Evolutionary conservation across 768 basidiomycete species (phyloP), one percentile per base, ranked within the genome.

Genomic region (Tricholomella constricta): DNA sequence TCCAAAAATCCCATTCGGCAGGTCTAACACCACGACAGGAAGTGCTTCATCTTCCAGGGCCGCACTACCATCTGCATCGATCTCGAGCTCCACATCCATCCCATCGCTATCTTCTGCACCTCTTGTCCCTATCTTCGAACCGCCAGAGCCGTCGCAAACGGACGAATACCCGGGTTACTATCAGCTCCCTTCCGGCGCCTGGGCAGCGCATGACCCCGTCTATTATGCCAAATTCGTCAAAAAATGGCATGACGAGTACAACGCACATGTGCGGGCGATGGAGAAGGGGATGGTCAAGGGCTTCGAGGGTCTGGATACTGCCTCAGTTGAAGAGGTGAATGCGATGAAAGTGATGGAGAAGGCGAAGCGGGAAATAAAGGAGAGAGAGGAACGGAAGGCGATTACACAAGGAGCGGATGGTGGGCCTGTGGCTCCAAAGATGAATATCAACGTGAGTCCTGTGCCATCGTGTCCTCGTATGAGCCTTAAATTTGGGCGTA

Each of bases 81-180:
- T 35, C 29, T 40, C 60, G 14, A 40, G 22, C 23, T 14, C 56
- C 23, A 17, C 66, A 15, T 57, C 65, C 9, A 45, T 64, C 15
- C 54, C 62, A 15, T 40, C 75, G 6, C 43, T 82, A 12, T 87
- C 86, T 19, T 82, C 91, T 20, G 91, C 91, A 0, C 91, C 91
- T 4, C 67, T 67, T 12, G 66, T 93, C 10, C 79, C 86, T 5
- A 82, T 81, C 38, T 91, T 86, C 58, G 74, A 80, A 36, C 82
- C 85, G 0, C 91, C 90, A 1, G 83, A 86, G 47, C 91, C 92
- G 1, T 86, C 84, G 6, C 80, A 82, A 3, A 75, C 76, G 7
- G 92, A 94, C 63, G 81, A 82, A 14, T 91, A 92, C 66, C 92
- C 92, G 1, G 92, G 92, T 6, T 94, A 94, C 72, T 93, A 94